A percentile compares a stretch with the other conserved stretches of the same genome.
Conservation (phyloP, 192 early-diverging fungal genomes). For the Coemansia sp. region DNA sequence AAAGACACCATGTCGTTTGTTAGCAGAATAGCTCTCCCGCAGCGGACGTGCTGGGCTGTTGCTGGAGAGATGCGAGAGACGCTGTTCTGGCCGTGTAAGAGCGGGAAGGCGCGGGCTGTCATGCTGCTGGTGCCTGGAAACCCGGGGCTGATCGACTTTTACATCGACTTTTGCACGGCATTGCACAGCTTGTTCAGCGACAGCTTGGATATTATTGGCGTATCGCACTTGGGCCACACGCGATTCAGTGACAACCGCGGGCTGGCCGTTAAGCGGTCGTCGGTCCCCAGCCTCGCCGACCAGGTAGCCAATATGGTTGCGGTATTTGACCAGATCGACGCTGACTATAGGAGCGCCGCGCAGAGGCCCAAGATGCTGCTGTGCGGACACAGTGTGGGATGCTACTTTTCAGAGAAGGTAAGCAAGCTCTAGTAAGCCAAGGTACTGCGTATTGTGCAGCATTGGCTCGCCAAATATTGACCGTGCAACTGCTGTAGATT, state of each 20-base stretch:
- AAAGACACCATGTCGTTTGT: slow-evolving; percentile 30
- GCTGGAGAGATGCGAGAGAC: slow-evolving; percentile 39
- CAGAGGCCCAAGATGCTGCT: slow-evolving; percentile 22
- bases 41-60: slow-evolving; percentile 33
- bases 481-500: slow-evolving; percentile 17
- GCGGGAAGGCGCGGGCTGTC: slow-evolving; percentile 26
- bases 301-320: slow-evolving; percentile 35
- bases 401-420: slow-evolving; percentile 41
- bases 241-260: slow-evolving; percentile 40
- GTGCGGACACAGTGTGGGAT: slow-evolving; percentile 34
- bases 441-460: not conserved
- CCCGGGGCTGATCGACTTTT: slow-evolving; percentile 82
- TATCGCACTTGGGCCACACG: slow-evolving; percentile 49
- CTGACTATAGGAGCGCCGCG: slow-evolving; percentile 4
- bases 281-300: slow-evolving; percentile 25
- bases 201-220: slow-evolving; percentile 64
- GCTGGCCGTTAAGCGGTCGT: slow-evolving; percentile 10
- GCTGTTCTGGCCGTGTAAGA: slow-evolving; percentile 42
- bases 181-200: slow-evolving; percentile 54
- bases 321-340: slow-evolving; percentile 40
- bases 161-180: slow-evolving; percentile 66
- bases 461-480: slow-evolving; percentile 13
- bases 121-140: slow-evolving; percentile 68
- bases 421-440: not conserved
- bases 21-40: slow-evolving; percentile 26